Base-by-base conservation (phyloP, 139 green algal genomes). In the Chlamydomonas sp. region DNA sequence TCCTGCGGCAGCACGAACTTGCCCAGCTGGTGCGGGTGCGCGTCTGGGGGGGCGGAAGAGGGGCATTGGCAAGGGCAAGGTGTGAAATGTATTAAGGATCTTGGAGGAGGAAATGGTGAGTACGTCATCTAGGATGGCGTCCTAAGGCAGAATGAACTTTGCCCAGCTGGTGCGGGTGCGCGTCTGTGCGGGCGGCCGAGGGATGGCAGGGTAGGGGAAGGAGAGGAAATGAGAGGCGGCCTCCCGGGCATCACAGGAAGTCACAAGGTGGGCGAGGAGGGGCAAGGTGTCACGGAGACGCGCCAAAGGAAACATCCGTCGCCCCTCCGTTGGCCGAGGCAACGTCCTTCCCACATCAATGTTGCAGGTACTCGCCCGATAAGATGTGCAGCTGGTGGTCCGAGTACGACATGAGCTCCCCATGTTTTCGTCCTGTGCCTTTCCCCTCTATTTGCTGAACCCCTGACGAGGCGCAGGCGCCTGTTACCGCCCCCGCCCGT, bases 361-460 rank as follows among this genome's bases (percentile, higher is more conserved):
- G 31, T 49, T n/a, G n/a, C n/a, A n/a, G n/a, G n/a, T n/a, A 49
- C 0, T 49, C 74, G n/a, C 85, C 10, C 77, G 86, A 85, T 83
- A 98, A 97, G 69, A 63, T 84, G 93, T 99, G 96, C 67, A 99
- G 91, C 71, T 88, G 77, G 87, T 95, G 96, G 93, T 99, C 97
- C 63, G 80, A 95, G 91, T 98, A 98, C 16, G 71, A 83, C 17
- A 20, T 31, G 69, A 96, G 84, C 92, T 95, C 93, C 89, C n/a
- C n/a, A n/a, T n/a, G n/a, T n/a, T n/a, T n/a, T n/a, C n/a, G n/a
- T n/a, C n/a, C n/a, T n/a, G n/a, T n/a, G n/a, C n/a, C n/a, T n/a
- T n/a, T n/a, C n/a, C n/a, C n/a, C n/a, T n/a, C n/a, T n/a, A n/a
- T n/a, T n/a, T n/a, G n/a, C n/a, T n/a, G n/a, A n/a, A n/a, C n/a